Evolutionary conservation across 331 rosid species (phyloP).

Genomic region (Cydonia oblonga): DNA sequence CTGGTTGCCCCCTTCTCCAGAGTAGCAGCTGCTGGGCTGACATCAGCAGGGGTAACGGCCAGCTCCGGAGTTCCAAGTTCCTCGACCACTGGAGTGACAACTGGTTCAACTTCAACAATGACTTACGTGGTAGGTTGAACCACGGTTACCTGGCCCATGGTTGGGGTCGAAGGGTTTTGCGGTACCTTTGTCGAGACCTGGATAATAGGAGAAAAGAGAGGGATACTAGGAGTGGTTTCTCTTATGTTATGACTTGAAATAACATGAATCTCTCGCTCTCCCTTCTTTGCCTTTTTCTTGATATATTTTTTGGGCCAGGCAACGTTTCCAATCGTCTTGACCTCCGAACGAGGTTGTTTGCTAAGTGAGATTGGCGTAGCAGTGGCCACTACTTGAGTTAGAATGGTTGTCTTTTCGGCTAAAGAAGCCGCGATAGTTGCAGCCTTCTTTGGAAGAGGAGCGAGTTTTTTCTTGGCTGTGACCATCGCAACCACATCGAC

Average conservation of each 20-base stretch:
- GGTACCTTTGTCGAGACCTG: fast-evolving
- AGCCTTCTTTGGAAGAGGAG: too few relatives aligned
- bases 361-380: fast-evolving
- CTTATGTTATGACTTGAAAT: too few relatives aligned
- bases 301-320: fast-evolving
- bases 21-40: fast-evolving
- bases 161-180: too few relatives aligned
- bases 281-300: fast-evolving
- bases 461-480: too few relatives aligned
- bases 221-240: too few relatives aligned
- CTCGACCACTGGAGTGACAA: too few relatives aligned
- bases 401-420: too few relatives aligned
- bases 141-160: fast-evolving
- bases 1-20: too few relatives aligned
- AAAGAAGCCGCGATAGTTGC: too few relatives aligned
- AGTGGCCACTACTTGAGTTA: too few relatives aligned
- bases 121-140: too few relatives aligned
- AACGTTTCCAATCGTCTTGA: fast-evolving
- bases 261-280: fast-evolving
- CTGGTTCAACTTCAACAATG: fast-evolving
- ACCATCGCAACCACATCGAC: too few relatives aligned
- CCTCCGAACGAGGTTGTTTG: fast-evolving
- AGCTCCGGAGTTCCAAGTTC: fast-evolving
- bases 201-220: fast-evolving
- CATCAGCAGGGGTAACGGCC: fast-evolving